Evolutionary conservation across 176 grass and related monocot genomes (phyloP).

Genomic region (Luzula sylvatica): DNA sequence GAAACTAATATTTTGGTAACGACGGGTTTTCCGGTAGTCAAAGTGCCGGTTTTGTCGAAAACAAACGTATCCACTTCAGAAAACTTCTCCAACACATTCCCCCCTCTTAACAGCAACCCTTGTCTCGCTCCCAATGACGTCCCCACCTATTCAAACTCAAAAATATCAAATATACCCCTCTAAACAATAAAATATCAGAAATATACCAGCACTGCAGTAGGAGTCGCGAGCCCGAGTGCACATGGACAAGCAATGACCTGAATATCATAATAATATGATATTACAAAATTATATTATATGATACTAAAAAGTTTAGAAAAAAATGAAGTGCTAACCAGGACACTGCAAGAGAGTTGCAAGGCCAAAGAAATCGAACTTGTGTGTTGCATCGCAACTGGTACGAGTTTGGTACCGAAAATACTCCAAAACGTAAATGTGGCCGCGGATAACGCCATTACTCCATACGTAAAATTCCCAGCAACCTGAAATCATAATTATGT

Average conservation of each 20-base stretch:
- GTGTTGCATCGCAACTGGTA: conserved; percentile 66
- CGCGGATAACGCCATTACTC: conserved; percentile 94
- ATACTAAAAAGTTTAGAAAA: conserved; percentile 1
- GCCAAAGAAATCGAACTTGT: conserved; percentile 69
- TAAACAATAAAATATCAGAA: background rate
- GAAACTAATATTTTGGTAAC: conserved; percentile 74
- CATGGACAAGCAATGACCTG: conserved; percentile 99
- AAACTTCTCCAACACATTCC: conserved; percentile 91
- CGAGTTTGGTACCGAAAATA: conserved; percentile 78
- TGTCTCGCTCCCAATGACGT: conserved; percentile 86
- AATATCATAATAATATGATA: conserved; percentile 21
- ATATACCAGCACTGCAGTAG: conserved; percentile 90
- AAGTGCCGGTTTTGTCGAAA: conserved; percentile 97
- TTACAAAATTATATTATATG: conserved; percentile 5
- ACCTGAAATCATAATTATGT: conserved; percentile 32
- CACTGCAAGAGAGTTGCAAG: conserved; percentile 96
- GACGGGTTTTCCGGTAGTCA: conserved; percentile 73
- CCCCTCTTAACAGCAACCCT: conserved; percentile 92
- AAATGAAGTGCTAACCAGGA: conserved; percentile 52
- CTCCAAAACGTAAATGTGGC: conserved; percentile 88
- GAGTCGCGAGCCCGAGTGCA: conserved; percentile 94
- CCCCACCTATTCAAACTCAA: conserved; percentile 40
- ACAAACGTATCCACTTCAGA: conserved; percentile 82
- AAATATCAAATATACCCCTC: too few species aligned
- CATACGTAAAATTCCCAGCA: conserved; percentile 91